Evolutionary conservation across 2,329 filamentous ascomycete species (phyloP), one percentile per base, ranked within the genome.

Genomic region (Alternaria triticimaculans): DNA sequence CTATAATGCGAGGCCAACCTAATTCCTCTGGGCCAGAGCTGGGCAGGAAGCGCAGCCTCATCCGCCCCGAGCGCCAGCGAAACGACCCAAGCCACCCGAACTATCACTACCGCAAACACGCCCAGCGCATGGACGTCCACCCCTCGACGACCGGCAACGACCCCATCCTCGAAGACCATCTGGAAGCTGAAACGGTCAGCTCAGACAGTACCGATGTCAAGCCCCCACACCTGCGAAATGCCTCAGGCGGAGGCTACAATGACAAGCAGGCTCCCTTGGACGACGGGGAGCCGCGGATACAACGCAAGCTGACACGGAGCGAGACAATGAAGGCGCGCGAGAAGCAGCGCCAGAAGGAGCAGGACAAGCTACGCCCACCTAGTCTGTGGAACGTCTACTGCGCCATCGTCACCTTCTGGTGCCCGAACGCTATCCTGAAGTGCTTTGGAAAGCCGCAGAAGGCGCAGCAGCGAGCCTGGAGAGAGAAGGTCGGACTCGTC

Each of bases 321-420:
- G 87, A 86, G 74, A 85, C 85, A 56, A 81, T 83, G 67, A 84
- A 86, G 5, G 86, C 88, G 54, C 87, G 93, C 75, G 88, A 90
- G 71, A 87, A 83, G 69, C 82, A 84, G 72, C 83, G 84, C 30
- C 84, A 88, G 72, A 87, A 89, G 76, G 85, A 88, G 59, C 78
- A 86, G 66, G 87, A 91, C 61, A 83, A 89, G 61, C 86, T 93
- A 54, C 88, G 89, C 3, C 93, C 95, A 3, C 94, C 93, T 0
- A 97, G 92, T 76, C 81, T 96, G 41, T 99, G 96, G 96, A 96
- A 94, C 74, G 90, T 96, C 5, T 99, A 99, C 83, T 99, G 96
- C 81, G 91, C 92, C 51, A 88, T 97, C 67, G 83, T 99, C 69
- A 99, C 96, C 0, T 97, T 98, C 76, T 98, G 96, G 94, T 92